These are phyloP conservation scores for Cyberlindnera mycetangii DNA, from an alignment of 805 yeast genomes.

Conservation along the genomic window DNA sequence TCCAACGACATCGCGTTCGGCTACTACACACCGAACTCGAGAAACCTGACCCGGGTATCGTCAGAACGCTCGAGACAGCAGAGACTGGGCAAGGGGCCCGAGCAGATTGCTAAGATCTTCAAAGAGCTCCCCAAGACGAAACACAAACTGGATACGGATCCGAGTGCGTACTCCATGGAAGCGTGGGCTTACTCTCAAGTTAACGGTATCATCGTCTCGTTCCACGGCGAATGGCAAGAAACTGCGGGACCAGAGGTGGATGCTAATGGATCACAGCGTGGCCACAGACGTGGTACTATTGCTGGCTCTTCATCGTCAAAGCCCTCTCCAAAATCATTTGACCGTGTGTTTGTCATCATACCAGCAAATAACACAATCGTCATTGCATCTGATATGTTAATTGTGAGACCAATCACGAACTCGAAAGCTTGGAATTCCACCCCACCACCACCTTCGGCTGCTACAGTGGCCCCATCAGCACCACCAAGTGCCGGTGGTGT, in stretches of 20 bases:
- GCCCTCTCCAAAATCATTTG: conserved; percentile 72
- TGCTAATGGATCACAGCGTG: conserved; percentile 21
- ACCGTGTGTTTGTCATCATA: conserved; percentile 75
- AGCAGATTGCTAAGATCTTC: conserved; percentile 59
- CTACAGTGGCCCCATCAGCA: conserved; percentile 6
- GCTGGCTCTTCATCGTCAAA: conserved; percentile 30
- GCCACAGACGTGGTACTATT: conserved; percentile 30
- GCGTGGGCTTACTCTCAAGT: conserved; percentile 68
- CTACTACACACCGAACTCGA: conserved; percentile 65
- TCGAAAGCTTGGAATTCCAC: conserved; percentile 51
- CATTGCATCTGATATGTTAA: conserved; percentile 83
- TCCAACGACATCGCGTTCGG: conserved; percentile 48
- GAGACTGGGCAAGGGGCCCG: conserved; percentile 67
- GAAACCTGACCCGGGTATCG: conserved; percentile 68
- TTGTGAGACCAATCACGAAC: conserved; percentile 59
- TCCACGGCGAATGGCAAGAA: conserved; percentile 88
- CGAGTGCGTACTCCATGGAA: conserved; percentile 73
- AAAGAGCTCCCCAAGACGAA: conserved; percentile 71
- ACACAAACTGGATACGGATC: conserved; percentile 63
- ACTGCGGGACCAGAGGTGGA: conserved; percentile 48
- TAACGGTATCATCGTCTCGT: conserved; percentile 69
- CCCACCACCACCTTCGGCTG: conserved; percentile 5
- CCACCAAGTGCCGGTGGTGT: neutral
- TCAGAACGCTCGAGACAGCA: conserved; percentile 50
- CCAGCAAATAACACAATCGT: conserved; percentile 68